These are phyloP conservation scores for Cocos nucifera DNA, from an alignment of 176 grass and related monocot species.

Conservation along the genomic window DNA sequence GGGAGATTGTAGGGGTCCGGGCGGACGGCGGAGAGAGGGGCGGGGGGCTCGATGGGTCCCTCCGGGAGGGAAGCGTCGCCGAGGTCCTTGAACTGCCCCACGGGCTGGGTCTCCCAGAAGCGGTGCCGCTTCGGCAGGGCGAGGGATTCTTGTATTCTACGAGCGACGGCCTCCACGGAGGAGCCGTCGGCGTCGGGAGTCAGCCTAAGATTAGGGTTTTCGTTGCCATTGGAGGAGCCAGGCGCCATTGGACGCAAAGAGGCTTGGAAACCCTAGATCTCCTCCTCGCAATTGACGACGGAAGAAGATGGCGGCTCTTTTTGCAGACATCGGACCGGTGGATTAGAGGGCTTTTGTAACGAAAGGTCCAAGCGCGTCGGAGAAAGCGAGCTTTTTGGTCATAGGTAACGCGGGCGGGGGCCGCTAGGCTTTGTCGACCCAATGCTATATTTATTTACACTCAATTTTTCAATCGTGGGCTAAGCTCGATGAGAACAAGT, in stretches of 20 bases:
- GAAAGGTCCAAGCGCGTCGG: no score
- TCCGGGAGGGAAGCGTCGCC: constrained; percentile 47
- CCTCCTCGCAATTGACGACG: no score
- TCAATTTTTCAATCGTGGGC: no score
- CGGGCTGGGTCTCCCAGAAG: constrained; percentile 99
- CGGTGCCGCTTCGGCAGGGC: constrained; percentile 59
- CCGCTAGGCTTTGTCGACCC: no score
- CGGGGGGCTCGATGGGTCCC: constrained; percentile 67
- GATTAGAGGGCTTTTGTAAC: no score
- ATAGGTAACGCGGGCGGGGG: no score
- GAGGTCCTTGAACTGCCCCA: constrained; percentile 76
- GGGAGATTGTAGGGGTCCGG: constrained; percentile 84
- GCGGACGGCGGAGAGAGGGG: constrained; percentile 62
- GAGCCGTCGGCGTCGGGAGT: background rate
- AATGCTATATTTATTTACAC: no score
- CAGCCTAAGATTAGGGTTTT: background rate
- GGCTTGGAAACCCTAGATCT: no score
- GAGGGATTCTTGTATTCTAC: constrained; percentile 62
- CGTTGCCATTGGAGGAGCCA: background rate
- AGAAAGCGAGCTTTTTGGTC: no score
- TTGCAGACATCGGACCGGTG: no score
- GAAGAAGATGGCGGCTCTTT: no score
- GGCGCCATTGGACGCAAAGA: background rate
- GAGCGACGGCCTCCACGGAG: constrained; percentile 21
- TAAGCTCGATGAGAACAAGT: no score